Percentiles rank a stretch among this genome's conserved stretches.
Conservation (phyloP, 305 asterid species). For the Fraxinus albicans region DNA sequence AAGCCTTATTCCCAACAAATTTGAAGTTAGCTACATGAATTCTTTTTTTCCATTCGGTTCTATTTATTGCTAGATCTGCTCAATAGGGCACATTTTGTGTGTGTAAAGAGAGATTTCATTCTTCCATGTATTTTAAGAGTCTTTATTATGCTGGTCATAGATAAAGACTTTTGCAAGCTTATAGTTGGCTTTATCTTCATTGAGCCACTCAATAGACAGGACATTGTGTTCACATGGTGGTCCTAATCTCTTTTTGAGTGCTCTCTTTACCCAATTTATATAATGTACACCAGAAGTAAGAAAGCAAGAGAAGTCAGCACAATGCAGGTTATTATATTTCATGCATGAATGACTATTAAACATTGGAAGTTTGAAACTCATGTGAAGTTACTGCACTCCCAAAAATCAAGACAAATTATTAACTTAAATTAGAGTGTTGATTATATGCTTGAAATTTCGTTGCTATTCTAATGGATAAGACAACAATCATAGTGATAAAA, state of each 20-base stretch:
- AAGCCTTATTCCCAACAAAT: not conserved
- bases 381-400: conserved; percentile 30
- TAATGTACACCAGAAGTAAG: conserved; percentile 17
- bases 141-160: conserved; percentile 27
- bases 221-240: conserved; percentile 31
- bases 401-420: conserved; percentile 27
- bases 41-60: not conserved
- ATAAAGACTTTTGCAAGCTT: conserved; percentile 25
- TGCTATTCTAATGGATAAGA: not conserved
- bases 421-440: not conserved
- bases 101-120: conserved; percentile 2
- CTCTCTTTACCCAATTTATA: not conserved
- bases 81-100: not conserved
- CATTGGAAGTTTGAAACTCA: conserved; percentile 36
- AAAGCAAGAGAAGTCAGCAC: conserved; percentile 26
- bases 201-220: conserved; percentile 63
- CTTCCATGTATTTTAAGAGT: conserved; percentile 13
- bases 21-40: not conserved
- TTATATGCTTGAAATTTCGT: not conserved
- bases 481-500: not conserved
- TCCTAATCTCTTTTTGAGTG: conserved; percentile 4
- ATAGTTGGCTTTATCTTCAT: conserved; percentile 42
- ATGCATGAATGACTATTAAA: conserved; percentile 14
- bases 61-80: not conserved
- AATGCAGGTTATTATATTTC: conserved; percentile 20